A percentile compares a stretch with the other conserved stretches of the same genome.
These are phyloP conservation scores for Cryphonectria japonica DNA, from an alignment of 2,329 filamentous ascomycete species.

Conservation along the genomic window DNA sequence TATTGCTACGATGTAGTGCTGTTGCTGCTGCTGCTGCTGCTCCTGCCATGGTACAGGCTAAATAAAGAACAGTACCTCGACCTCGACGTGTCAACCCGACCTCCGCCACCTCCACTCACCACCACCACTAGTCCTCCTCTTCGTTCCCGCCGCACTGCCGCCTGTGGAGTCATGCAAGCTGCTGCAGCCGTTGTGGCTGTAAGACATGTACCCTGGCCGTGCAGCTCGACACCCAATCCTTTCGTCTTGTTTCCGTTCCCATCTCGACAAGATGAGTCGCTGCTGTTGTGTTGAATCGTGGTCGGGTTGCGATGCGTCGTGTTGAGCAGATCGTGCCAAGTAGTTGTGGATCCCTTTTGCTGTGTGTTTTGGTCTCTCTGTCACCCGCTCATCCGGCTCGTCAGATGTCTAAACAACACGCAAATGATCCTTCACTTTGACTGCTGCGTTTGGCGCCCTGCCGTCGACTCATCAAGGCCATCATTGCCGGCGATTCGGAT, in stretches of 20 bases:
- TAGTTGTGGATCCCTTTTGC: background rate
- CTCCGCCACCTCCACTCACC: background rate
- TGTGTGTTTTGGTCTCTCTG: too few species aligned
- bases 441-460: too few species aligned
- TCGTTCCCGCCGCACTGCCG: background rate
- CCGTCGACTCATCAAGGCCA: too few species aligned
- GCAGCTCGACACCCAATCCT: background rate
- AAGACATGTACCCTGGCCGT: background rate
- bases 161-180: background rate
- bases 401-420: constrained; percentile 2
- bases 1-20: background rate
- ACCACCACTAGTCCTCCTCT: background rate
- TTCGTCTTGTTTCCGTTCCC: background rate
- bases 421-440: background rate
- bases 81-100: background rate
- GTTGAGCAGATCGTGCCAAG: background rate
- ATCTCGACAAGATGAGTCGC: background rate
- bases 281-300: background rate
- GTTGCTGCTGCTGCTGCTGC: background rate
- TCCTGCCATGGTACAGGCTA: background rate
- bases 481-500: too few species aligned
- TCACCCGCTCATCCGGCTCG: background rate
- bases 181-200: constrained; percentile 1
- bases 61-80: background rate
- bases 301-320: background rate